Evolutionary conservation across 2,329 filamentous ascomycete species (phyloP), one percentile per base, ranked within the genome.

Genomic region (Periconia digitata): DNA sequence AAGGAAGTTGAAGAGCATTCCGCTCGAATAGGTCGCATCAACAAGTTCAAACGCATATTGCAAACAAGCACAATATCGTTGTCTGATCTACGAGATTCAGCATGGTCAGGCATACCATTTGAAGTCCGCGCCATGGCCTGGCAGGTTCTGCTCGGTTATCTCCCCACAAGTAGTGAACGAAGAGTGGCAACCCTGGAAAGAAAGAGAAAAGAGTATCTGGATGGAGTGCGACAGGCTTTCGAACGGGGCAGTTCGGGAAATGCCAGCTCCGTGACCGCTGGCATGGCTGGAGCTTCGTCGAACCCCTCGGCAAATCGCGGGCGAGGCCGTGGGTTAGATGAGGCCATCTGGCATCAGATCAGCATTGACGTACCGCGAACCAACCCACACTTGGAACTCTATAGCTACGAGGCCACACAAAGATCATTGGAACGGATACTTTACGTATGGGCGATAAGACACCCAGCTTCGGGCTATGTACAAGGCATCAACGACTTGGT

Each of bases 261-360:
- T 43, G 60, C 66, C 5, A 67, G 54, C 40, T 63, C 60, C 43
- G 66, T 60, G 41, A 47, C 81, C 79, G 49, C 87, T 84, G 70
- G 85, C 76, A 64, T 72, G 15, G 69, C 73, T n/a, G 77, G 74
- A 13, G 63, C 63, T n/a, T 65, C 67, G 0, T 71, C 76, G 1
- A 65, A 67, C 24, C 62, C 71, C 35, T 72, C 76, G 7, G 62
- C 69, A 6, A 74, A 72, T 62, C 85, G 89, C 54, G 80, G 84
- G 37, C 78, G 80, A 53, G 84, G 85, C 2, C 83, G 89, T 46
- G 92, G 92, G 2, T 75, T 99, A 16, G 95, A 99, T 61, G 94
- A 99, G 75, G 88, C 90, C n/a, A 85, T 99, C 50, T 99, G 94
- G 94, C 94, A 99, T 75, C 94, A 99, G 68, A 97, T 99, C 73